Evolutionary conservation across 2,329 filamentous ascomycete species (phyloP).

Genomic region (Pleomassaria siparia): DNA sequence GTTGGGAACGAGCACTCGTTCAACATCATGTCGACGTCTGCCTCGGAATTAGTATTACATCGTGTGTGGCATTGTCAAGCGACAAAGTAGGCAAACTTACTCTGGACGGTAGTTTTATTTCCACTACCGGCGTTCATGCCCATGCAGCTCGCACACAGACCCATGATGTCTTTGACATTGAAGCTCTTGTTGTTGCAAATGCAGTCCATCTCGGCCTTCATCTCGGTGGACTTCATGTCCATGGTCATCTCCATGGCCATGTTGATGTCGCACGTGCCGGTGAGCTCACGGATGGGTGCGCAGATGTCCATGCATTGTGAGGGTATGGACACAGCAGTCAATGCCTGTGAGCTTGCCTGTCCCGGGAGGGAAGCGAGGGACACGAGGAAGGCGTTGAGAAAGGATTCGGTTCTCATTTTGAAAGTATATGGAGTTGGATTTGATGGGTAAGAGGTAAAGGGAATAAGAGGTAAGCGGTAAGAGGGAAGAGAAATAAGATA

Average conservation of each 20-base stretch:
- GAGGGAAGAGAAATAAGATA: background rate
- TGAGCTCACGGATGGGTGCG: background rate
- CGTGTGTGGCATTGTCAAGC: background rate
- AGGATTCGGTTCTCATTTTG: background rate
- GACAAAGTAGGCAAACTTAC: background rate
- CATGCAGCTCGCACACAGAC: constrained; percentile 45
- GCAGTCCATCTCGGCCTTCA: constrained; percentile 23
- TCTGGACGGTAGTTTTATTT: constrained; percentile 4
- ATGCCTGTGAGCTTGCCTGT: background rate
- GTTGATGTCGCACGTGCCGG: background rate
- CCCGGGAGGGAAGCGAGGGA: background rate
- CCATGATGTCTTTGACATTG: constrained; percentile 41
- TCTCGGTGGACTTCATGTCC: constrained; percentile 37
- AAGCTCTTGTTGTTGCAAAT: constrained; percentile 48
- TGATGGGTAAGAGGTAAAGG: background rate
- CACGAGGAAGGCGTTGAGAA: background rate
- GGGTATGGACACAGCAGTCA: background rate
- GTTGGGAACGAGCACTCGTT: constrained; percentile 6
- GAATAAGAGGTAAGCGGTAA: background rate
- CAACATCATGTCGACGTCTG: constrained; percentile 9
- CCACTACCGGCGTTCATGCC: constrained; percentile 2
- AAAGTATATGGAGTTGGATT: background rate
- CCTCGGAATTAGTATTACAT: background rate
- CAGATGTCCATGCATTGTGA: background rate
- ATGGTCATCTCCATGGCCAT: background rate